phyloP scores from a whole-genome alignment of 2,329 filamentous ascomycete genomes.

The Apiospora pterosperma region DNA sequence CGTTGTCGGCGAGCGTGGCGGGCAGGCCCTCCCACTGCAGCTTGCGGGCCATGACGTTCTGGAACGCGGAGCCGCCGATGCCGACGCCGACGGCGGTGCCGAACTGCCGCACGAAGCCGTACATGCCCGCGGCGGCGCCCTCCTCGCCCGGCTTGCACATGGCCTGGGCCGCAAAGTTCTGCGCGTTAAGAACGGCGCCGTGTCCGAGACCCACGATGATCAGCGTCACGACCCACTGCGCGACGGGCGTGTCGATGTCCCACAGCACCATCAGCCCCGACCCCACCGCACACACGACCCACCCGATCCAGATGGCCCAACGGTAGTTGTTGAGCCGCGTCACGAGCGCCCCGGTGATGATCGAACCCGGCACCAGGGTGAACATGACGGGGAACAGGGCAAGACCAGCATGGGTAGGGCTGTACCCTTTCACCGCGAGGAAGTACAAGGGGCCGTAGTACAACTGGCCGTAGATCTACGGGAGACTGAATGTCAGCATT shows the following conservation, averaged over 20 bases:
- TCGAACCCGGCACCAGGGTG: slow-evolving; percentile 12
- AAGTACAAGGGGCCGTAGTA: slow-evolving; percentile 17
- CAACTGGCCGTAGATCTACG: slow-evolving; percentile 7
- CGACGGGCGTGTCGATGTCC: slow-evolving; percentile 4
- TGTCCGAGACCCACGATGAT: slow-evolving; percentile 14
- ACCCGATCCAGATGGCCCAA: slow-evolving; percentile 14
- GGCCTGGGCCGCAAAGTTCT: slow-evolving; percentile 17
- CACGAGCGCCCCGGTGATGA: slow-evolving; percentile 14
- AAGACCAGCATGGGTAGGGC: slow-evolving; percentile 12
- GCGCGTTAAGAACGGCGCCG: slow-evolving; percentile 14
- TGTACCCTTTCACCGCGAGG: slow-evolving; percentile 14
- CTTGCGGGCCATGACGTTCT: slow-evolving; percentile 35
- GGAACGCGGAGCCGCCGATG: slow-evolving; percentile 37
- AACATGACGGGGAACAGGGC: slow-evolving; percentile 15
- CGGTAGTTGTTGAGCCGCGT: slow-evolving; percentile 14
- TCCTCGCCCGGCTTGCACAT: slow-evolving; percentile 13
- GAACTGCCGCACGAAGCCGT: slow-evolving; percentile 36
- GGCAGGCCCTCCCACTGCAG: slow-evolving; percentile 26
- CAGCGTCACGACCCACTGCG: slow-evolving; percentile 10
- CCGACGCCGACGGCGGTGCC: slow-evolving; percentile 40
- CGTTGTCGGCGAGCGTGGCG: slow-evolving; percentile 22
- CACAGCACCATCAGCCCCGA: slow-evolving; percentile 12
- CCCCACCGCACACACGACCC: slow-evolving; percentile 9
- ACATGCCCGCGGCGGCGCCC: slow-evolving; percentile 27
- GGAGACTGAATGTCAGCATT: neutral